Conservation (phyloP, 352 stramenopile species). For the Pythium phragmiticola region DNA sequence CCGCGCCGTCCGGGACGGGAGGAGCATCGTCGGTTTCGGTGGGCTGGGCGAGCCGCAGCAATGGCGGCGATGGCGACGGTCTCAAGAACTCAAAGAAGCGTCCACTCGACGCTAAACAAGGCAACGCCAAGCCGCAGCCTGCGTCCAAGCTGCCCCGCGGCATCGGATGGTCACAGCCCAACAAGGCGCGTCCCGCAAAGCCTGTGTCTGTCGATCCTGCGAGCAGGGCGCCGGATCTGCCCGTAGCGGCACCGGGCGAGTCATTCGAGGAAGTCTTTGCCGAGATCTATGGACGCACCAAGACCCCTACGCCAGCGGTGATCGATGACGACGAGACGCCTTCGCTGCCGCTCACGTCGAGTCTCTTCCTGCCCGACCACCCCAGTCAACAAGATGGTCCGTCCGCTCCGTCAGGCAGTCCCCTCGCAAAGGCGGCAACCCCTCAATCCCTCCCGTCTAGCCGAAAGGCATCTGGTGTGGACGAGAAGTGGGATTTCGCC, state of each 20-base stretch:
- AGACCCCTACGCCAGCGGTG: not conserved
- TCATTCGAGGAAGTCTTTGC: constrained; percentile 31
- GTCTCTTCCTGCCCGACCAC: constrained; percentile 15
- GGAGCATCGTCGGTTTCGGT: not conserved
- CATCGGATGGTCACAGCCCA: constrained; percentile 24
- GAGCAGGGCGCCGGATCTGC: not conserved
- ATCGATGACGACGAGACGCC: constrained; percentile 11
- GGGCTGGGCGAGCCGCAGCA: constrained; percentile 4
- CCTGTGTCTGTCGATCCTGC: not conserved
- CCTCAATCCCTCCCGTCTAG: not conserved
- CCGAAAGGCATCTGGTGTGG: not conserved
- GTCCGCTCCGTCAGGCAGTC: not conserved
- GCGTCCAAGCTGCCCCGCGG: constrained; percentile 20
- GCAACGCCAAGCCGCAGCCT: not conserved
- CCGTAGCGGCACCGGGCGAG: constrained; percentile 8
- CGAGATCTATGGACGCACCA: constrained; percentile 28
- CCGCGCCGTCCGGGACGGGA: not conserved
- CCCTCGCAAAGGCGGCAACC: not conserved
- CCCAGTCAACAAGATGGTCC: not conserved
- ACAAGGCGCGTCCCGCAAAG: not conserved
- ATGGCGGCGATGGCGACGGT: not conserved
- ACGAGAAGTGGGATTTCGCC: constrained; percentile 22
- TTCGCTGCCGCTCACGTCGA: constrained; percentile 20
- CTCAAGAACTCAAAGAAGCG: constrained; percentile 14
- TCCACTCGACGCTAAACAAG: not conserved